phyloP scores from a whole-genome alignment of 1,139 yeast genomes.

The Debaryomycetaceae sp. region DNA sequence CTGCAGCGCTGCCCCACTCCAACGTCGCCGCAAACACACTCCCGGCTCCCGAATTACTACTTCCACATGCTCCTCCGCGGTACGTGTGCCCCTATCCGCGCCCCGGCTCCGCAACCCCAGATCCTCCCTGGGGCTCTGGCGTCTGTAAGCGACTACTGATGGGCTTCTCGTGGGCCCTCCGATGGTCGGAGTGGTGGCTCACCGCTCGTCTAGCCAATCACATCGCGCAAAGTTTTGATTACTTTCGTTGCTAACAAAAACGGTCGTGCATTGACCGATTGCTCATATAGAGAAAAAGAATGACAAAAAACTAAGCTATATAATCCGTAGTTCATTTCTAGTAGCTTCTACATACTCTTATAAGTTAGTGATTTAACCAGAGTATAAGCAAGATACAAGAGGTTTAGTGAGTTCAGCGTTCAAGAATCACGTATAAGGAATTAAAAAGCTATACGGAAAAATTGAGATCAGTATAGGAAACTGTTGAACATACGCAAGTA shows the following conservation, averaged over 20 bases:
- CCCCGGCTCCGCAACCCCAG: background rate
- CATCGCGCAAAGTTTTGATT: background rate
- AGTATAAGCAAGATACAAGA: no score
- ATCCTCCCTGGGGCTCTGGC: background rate
- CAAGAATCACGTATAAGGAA: no score
- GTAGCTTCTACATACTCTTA: background rate
- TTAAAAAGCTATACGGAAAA: no score
- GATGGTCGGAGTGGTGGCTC: background rate
- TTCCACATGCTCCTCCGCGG: no score
- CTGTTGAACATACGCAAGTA: no score
- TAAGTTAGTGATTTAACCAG: background rate
- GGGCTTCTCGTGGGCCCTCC: background rate
- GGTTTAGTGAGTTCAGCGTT: no score
- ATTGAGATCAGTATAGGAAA: no score
- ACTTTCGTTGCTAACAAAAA: background rate
- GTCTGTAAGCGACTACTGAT: background rate
- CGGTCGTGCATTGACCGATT: background rate
- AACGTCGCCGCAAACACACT: no score
- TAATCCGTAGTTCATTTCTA: background rate
- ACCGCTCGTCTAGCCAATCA: background rate
- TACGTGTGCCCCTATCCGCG: background rate
- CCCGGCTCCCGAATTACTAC: no score
- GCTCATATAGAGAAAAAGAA: background rate
- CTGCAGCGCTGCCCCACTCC: no score
- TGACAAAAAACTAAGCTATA: background rate